Evolutionary conservation across 108 stramenopile species (phyloP), one percentile per base, ranked within the genome.

Genomic region (Cylindrotheca fusiformis): DNA sequence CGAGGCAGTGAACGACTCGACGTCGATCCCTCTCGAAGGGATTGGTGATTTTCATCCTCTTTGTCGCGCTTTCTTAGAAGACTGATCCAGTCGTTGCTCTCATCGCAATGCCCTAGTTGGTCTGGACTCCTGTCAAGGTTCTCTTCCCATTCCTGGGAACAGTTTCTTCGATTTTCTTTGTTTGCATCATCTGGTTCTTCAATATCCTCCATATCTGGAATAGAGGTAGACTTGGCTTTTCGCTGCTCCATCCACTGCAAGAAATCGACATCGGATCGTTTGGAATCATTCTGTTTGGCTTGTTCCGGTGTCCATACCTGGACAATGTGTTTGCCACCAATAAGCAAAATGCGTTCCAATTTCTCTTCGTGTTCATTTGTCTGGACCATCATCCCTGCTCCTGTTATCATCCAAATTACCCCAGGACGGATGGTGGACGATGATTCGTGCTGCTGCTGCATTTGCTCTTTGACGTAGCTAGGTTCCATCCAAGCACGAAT

Each of bases 391-490:
- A 74, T 20, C 59, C 72, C 68, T 63, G 74, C 57, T 54, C 81
- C 68, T 65, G 68, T 54, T 29, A 84, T 21, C 70, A 79, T 72
- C 80, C 80, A 82, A 32, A 82, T 81, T 21, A 69, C 78, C n/a
- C 84, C 84, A 0, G 75, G 71, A 18, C 84, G 58, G 28, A 82
- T 68, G 29, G 53, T 52, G 33, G 47, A 50, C 32, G 22, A 2
- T n/a, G n/a, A n/a, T 6, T 50, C 44, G 23, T 54, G 2, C 24
- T 32, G 30, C n/a, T 72, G 44, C 52, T 65, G 56, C 32, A 62
- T 28, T 47, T 80, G 60, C 53, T 52, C 26, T 49, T 65, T 59
- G 20, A 72, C 71, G 17, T 71, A 69, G 1, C 12, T 20, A 0
- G 80, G 80, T 47, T 72, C 71, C 21, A 81, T 58, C 80, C 80